Percentiles rank a stretch among this genome's conserved stretches.
Evolutionary conservation across 495 filamentous ascomycete genomes (phyloP).

Genomic region (Terfezia claveryi): DNA sequence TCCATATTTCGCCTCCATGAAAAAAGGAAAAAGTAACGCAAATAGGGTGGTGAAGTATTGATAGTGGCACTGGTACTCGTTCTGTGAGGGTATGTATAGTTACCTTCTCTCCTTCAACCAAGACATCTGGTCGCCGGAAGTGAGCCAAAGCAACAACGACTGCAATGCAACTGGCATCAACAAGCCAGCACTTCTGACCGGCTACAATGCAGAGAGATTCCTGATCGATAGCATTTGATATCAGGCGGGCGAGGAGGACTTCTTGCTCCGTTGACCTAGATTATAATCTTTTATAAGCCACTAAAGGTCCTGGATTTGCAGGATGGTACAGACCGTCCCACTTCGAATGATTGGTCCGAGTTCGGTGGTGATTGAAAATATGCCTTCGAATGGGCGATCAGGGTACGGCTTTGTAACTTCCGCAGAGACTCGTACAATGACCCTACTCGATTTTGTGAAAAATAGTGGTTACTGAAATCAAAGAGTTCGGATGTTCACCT

Average conservation of each 20-base stretch:
- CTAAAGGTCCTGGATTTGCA: background rate
- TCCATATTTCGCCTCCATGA: conserved; percentile 42
- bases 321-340: conserved; percentile 37
- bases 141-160: conserved; percentile 72
- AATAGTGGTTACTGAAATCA: background rate
- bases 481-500: conserved; percentile 29
- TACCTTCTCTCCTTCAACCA: conserved; percentile 56
- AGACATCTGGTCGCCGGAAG: conserved; percentile 71
- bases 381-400: conserved; percentile 82
- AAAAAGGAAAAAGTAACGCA: conserved; percentile 71
- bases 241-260: conserved; percentile 56
- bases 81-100: conserved; percentile 66
- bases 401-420: conserved; percentile 63
- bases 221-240: conserved; percentile 76
- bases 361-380: conserved; percentile 79
- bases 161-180: conserved; percentile 66
- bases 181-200: conserved; percentile 73
- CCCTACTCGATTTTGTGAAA: conserved; percentile 26
- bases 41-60: conserved; percentile 72
- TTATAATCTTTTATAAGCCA: conserved; percentile 1
- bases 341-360: conserved; percentile 84
- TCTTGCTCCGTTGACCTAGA: conserved; percentile 52
- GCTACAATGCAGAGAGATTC: conserved; percentile 88
- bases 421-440: conserved; percentile 66
- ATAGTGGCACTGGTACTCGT: conserved; percentile 68